These are phyloP conservation scores for Acanthochlamys bracteata DNA, from an alignment of 106 monocot genomes.

Conservation along the genomic window DNA sequence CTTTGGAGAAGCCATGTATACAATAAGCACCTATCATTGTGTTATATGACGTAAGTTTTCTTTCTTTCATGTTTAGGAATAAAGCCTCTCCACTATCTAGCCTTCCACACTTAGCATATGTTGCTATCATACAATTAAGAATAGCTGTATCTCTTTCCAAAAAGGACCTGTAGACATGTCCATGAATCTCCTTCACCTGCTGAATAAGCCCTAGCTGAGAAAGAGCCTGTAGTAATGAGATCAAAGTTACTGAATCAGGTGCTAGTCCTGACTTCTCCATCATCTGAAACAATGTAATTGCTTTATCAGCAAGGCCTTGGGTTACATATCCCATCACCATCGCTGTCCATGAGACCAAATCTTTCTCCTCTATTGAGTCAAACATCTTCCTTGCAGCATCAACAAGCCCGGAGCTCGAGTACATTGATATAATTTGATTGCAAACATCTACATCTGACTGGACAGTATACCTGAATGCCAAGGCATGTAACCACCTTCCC, in stretches of 20 bases:
- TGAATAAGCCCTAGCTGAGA: slow-evolving; percentile 19
- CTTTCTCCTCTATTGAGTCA: slow-evolving; percentile 24
- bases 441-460: slow-evolving; percentile 31
- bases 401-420: slow-evolving; percentile 35
- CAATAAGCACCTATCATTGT: slow-evolving; percentile 58
- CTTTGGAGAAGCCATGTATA: slow-evolving; percentile 31
- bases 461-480: slow-evolving; percentile 19
- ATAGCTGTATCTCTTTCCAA: slow-evolving; percentile 20
- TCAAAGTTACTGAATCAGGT: slow-evolving; percentile 37
- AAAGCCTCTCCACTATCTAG: slow-evolving; percentile 20
- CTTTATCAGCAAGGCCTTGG: slow-evolving; percentile 30
- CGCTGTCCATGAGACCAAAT: slow-evolving; percentile 59
- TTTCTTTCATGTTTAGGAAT: slow-evolving; percentile 26
- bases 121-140: slow-evolving; percentile 37
- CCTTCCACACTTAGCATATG: slow-evolving; percentile 61
- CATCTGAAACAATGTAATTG: slow-evolving; percentile 30
- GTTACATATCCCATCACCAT: slow-evolving; percentile 56
- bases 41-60: slow-evolving; percentile 30
- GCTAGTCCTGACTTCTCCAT: slow-evolving; percentile 29
- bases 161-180: slow-evolving; percentile 20
- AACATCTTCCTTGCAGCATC: slow-evolving; percentile 32
- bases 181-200: slow-evolving; percentile 41
- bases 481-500: slow-evolving; percentile 41
- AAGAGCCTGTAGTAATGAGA: slow-evolving; percentile 38
- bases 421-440: slow-evolving; percentile 52